phyloP scores from a whole-genome alignment of 163 green algal genomes.

The Picocystis sp. region DNA sequence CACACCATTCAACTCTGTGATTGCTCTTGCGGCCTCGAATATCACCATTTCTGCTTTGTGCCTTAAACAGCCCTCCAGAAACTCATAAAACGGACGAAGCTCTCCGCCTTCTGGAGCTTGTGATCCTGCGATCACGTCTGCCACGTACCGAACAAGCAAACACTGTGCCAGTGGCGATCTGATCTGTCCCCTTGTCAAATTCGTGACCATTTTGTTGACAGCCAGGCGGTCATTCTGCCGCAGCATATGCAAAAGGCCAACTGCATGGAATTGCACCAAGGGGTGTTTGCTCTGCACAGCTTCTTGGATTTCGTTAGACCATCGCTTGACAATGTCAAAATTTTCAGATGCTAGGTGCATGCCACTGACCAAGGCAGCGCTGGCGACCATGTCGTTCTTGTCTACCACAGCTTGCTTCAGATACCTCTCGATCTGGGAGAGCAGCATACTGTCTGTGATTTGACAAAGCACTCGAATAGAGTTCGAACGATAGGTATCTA shows the following conservation, averaged over 20 bases:
- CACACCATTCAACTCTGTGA: conserved; percentile 75
- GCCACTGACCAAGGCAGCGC: conserved; percentile 66
- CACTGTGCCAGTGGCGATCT: conserved; percentile 85
- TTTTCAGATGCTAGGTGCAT: conserved; percentile 69
- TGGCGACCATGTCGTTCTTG: conserved; percentile 78
- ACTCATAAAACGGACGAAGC: conserved; percentile 88
- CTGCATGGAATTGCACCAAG: conserved; percentile 80
- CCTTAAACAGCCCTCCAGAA: conserved; percentile 85
- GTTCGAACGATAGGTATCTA: conserved; percentile 89
- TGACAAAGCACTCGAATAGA: conserved; percentile 93
- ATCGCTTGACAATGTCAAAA: conserved; percentile 85
- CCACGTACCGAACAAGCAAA: conserved; percentile 73
- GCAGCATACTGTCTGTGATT: conserved; percentile 63
- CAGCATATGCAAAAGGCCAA: conserved; percentile 84
- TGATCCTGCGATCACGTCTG: conserved; percentile 27
- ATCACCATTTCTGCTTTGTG: conserved; percentile 95
- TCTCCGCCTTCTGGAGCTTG: conserved; percentile 17
- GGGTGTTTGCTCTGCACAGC: conserved; percentile 62
- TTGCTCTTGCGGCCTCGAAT: conserved; percentile 87
- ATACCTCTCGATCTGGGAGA: conserved; percentile 95
- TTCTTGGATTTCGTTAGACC: conserved; percentile 91
- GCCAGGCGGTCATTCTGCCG: conserved; percentile 78
- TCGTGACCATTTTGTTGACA: conserved; percentile 88
- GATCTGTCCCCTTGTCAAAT: conserved; percentile 53
- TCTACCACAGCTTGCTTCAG: conserved; percentile 97